phyloP scores from a whole-genome alignment of 352 stramenopile species.

The Thalassiosira pacifica region DNA sequence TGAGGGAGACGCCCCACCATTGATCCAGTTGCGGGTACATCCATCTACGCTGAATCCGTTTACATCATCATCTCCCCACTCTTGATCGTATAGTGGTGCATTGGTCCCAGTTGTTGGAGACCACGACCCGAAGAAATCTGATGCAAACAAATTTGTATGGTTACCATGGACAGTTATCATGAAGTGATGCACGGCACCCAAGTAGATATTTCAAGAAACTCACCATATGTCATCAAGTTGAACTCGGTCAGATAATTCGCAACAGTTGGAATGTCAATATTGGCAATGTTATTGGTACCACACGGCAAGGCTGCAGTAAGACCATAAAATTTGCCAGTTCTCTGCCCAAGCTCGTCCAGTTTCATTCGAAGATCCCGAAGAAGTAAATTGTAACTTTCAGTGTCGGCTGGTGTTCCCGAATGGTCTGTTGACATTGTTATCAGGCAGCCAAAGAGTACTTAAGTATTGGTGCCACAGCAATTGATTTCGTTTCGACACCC shows the following conservation, averaged over 20 bases:
- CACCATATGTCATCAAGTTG: constrained; percentile 57
- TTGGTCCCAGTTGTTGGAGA: constrained; percentile 38
- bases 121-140: constrained; percentile 41
- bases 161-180: neutral
- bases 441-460: too few relatives aligned
- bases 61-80: constrained; percentile 30
- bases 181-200: neutral
- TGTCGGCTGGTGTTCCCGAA: constrained; percentile 33
- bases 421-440: too few relatives aligned
- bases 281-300: constrained; percentile 43
- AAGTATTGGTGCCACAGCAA: too few relatives aligned
- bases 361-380: constrained; percentile 26
- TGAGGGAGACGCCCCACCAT: constrained; percentile 24
- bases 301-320: constrained; percentile 51
- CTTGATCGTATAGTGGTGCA: constrained; percentile 55
- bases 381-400: constrained; percentile 32
- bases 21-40: constrained; percentile 40
- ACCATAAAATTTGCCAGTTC: constrained; percentile 52
- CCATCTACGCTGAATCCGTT: constrained; percentile 49
- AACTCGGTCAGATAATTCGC: constrained; percentile 35
- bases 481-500: too few relatives aligned
- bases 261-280: constrained; percentile 42
- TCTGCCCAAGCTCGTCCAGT: constrained; percentile 38
- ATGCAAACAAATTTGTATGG: neutral
- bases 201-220: neutral